Evolutionary conservation across 345 rosid genomes (phyloP).

Genomic region (Crucihimalaya himalaica): DNA sequence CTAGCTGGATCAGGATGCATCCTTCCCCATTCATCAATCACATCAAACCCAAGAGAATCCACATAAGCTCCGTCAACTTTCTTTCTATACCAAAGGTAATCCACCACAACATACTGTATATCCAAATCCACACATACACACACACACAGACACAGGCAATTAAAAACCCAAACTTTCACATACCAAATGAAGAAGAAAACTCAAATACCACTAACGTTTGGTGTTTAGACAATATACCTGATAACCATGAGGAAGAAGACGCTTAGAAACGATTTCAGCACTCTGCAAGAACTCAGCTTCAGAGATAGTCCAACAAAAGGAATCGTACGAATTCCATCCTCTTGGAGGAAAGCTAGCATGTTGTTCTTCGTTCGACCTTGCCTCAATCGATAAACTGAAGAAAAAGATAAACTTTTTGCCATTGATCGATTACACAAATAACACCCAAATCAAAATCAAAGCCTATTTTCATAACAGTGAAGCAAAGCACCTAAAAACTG

Average conservation of each 20-base stretch:
- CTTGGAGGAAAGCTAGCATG: conserved; percentile 79
- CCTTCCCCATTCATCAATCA: conserved; percentile 95
- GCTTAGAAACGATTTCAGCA: conserved; percentile 62
- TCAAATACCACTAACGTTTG: neutral
- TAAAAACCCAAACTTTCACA: conserved; percentile 2
- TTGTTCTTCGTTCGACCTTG: conserved; percentile 16
- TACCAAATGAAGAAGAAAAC: neutral
- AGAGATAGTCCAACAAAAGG: conserved; percentile 85
- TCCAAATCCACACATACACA: conserved; percentile 17
- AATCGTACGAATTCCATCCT: conserved; percentile 98
- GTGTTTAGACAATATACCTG: conserved; percentile 47
- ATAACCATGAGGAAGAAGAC: conserved; percentile 69
- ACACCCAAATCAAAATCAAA: neutral
- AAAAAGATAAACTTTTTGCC: neutral
- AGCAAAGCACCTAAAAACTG: conserved; percentile 45
- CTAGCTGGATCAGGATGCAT: conserved; percentile 73
- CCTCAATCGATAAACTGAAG: conserved; percentile 15
- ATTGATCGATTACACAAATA: neutral
- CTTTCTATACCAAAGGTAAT: conserved; percentile 93
- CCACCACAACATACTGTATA: conserved; percentile 85
- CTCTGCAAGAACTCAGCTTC: conserved; percentile 82
- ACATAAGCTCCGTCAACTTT: conserved; percentile 71
- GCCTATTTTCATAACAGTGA: conserved; percentile 2
- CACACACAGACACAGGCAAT: neutral
- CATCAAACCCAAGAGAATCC: conserved; percentile 84